A percentile compares a stretch with the other conserved stretches of the same genome.
Evolutionary conservation across 306 rosid genomes (phyloP).

Genomic region (Hippophae gyantsensis): DNA sequence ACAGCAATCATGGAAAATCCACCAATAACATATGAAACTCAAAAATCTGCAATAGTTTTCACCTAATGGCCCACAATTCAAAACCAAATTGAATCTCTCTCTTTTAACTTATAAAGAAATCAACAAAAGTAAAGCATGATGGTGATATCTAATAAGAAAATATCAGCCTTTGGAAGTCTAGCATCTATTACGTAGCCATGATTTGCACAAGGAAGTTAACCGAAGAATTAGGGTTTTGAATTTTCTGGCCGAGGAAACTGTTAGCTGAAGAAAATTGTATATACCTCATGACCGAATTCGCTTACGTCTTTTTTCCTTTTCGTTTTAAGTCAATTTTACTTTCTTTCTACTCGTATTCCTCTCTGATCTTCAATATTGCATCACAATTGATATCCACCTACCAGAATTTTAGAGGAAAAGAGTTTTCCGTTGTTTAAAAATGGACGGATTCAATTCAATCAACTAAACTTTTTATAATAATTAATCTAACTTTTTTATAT

Average conservation of each 20-base stretch:
- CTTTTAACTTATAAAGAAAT: slow-evolving; percentile 19
- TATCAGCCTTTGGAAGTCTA: slow-evolving; percentile 8
- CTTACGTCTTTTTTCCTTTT: no score
- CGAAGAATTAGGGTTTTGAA: slow-evolving; percentile 35
- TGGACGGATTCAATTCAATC: no score
- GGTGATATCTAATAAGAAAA: slow-evolving; percentile 1
- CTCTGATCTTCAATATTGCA: no score
- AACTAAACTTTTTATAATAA: no score
- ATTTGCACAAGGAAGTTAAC: slow-evolving; percentile 6
- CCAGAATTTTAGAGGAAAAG: no score
- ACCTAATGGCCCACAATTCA: slow-evolving; percentile 31
- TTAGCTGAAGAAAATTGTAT: neutral
- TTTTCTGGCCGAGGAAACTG: slow-evolving; percentile 4
- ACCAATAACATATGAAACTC: slow-evolving; percentile 2
- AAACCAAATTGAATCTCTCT: slow-evolving; percentile 37
- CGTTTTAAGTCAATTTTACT: no score
- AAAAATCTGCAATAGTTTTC: slow-evolving; percentile 5
- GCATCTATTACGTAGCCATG: slow-evolving; percentile 25
- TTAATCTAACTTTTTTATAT: no score
- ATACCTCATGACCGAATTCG: neutral
- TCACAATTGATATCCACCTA: no score
- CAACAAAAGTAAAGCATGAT: slow-evolving; percentile 4
- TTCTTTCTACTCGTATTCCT: neutral
- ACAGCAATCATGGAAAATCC: slow-evolving; percentile 21
- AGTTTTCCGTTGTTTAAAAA: no score